These are phyloP conservation scores for Aulographum hederae DNA, from an alignment of 2,329 filamentous ascomycete genomes.

Conservation along the genomic window DNA sequence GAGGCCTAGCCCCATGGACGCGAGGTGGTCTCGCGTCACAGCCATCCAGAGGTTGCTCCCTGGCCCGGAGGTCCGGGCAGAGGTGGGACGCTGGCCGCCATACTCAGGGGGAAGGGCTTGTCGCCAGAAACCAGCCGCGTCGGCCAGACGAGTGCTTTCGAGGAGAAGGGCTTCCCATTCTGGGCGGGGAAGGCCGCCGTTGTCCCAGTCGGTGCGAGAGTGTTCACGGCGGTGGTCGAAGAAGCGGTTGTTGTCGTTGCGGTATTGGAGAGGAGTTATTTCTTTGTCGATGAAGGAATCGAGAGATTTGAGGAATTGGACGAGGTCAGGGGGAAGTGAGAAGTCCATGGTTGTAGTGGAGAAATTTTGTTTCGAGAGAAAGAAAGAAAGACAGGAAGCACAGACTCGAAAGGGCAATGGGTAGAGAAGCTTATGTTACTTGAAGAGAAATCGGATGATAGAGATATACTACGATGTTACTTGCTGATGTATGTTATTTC, in stretches of 20 bases:
- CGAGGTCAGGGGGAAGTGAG: slow-evolving; percentile 32
- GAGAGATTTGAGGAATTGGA: slow-evolving; percentile 28
- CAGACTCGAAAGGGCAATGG: too few species aligned
- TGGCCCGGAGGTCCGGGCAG: slow-evolving; percentile 16
- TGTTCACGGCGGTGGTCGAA: slow-evolving; percentile 47
- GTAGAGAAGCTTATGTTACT: too few species aligned
- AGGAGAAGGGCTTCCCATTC: slow-evolving; percentile 40
- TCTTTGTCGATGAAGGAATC: slow-evolving; percentile 37
- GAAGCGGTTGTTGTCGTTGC: slow-evolving; percentile 42
- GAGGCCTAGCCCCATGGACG: slow-evolving; percentile 38
- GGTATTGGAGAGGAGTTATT: slow-evolving; percentile 35
- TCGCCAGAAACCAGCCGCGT: slow-evolving; percentile 41
- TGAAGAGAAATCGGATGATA: too few species aligned
- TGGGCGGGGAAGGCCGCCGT: slow-evolving; percentile 33
- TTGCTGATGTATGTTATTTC: too few species aligned
- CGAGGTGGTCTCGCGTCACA: slow-evolving; percentile 40
- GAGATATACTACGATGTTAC: too few species aligned
- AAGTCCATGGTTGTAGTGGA: slow-evolving; percentile 40
- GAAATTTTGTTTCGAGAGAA: too few species aligned
- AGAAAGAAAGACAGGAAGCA: too few species aligned
- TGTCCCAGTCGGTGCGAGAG: slow-evolving; percentile 41
- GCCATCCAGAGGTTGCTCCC: slow-evolving; percentile 43
- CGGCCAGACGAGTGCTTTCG: slow-evolving; percentile 31
- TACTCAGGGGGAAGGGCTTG: slow-evolving; percentile 38
- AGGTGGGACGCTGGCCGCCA: slow-evolving; percentile 34